Conservation (phyloP, 2,329 filamentous ascomycete species). For the Hortaea sp. region DNA sequence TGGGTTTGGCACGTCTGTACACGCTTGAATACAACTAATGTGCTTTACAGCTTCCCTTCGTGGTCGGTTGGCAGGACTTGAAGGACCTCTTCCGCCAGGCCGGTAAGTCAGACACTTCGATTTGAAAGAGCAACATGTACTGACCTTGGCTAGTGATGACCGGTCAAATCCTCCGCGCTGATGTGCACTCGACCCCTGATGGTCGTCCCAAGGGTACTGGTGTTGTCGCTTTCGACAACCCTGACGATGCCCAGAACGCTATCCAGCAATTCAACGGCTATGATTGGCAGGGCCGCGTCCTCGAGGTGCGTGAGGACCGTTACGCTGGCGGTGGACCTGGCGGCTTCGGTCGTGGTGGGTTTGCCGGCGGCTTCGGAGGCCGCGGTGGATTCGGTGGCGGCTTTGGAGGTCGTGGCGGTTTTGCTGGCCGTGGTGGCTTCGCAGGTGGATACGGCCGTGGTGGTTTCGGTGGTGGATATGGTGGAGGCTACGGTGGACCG, state of each 20-base stretch:
- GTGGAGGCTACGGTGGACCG: constrained; percentile 23
- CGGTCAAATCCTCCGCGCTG: constrained; percentile 81
- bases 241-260: constrained; percentile 88
- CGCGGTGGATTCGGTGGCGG: constrained; percentile 36
- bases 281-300: constrained; percentile 87
- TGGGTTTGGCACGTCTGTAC: constrained; percentile 55
- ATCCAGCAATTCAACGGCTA: constrained; percentile 98
- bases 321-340: constrained; percentile 63
- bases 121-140: not conserved
- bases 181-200: constrained; percentile 85
- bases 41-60: constrained; percentile 73
- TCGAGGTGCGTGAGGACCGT: constrained; percentile 93
- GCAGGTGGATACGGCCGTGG: constrained; percentile 27
- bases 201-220: constrained; percentile 93
- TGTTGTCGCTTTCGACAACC: constrained; percentile 90
- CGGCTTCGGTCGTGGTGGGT: constrained; percentile 35
- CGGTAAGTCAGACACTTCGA: constrained; percentile 52
- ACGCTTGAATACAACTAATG: constrained; percentile 14
- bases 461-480: constrained; percentile 45
- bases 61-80: constrained; percentile 95
- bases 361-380: constrained; percentile 42
- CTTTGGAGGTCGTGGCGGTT: constrained; percentile 43
- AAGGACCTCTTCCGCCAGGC: constrained; percentile 98
- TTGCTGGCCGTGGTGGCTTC: constrained; percentile 26
- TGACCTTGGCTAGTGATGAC: constrained; percentile 34